Percentiles rank a stretch among this genome's conserved stretches.
Conservation (phyloP, 306 rosid genomes). For the Pyrus communis region DNA sequence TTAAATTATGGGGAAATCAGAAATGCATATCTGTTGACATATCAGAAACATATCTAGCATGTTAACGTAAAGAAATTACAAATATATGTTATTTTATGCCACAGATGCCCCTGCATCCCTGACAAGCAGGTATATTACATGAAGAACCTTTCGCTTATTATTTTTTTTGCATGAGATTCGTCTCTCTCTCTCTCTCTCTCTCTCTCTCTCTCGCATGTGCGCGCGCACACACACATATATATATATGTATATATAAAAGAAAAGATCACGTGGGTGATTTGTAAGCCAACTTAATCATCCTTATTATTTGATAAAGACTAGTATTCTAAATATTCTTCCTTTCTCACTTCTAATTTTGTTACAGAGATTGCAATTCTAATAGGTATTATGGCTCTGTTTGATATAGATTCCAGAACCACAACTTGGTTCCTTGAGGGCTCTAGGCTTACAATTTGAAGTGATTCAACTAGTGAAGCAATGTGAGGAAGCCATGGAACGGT, state of each 20-base stretch:
- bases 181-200: not conserved
- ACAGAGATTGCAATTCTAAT: not conserved
- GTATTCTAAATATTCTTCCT: not conserved
- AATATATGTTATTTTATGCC: not conserved
- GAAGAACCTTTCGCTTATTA: not conserved
- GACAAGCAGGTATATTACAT: not conserved
- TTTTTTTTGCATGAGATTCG: not conserved
- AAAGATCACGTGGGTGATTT: not conserved
- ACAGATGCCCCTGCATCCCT: not conserved
- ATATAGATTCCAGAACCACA: conserved; percentile 58
- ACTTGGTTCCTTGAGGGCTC: conserved; percentile 60
- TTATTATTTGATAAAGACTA: not conserved
- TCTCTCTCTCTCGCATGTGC: not conserved
- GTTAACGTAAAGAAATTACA: not conserved
- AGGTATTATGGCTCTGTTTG: conserved; percentile 20
- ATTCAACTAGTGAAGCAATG: conserved; percentile 72
- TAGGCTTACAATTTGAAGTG: conserved; percentile 70
- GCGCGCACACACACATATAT: too few relatives aligned
- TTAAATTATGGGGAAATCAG: not conserved
- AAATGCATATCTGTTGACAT: not conserved
- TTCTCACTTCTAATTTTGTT: not conserved
- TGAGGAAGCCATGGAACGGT: conserved; percentile 53
- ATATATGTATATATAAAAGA: not conserved
- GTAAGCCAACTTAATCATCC: not conserved
- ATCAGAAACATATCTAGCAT: not conserved